Base-by-base conservation (phyloP, 192 early-diverging fungal genomes). In the Gigaspora rosea region DNA sequence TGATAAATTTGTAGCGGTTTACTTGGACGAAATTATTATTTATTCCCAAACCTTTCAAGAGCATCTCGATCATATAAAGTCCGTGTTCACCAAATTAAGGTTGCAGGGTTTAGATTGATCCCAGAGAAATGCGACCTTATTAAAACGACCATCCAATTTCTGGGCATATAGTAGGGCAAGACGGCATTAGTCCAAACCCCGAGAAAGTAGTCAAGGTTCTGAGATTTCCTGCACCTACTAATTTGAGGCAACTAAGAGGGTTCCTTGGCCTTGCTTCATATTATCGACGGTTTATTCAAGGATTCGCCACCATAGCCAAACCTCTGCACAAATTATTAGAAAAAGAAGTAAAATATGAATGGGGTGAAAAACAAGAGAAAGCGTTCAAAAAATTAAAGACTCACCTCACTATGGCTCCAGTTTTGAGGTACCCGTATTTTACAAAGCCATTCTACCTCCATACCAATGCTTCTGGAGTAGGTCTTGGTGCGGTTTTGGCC, bases 1-100 rank as follows among this genome's bases (percentile, higher is more conserved):
- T 33, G 78, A 68, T 63, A 56, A 79, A 50, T 59, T n/a, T 0
- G 75, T 77, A 62, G n/a, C 82, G 2, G 82, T 85, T 0, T 87
- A 86, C 62, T 35, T 87, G 0, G 86, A 87, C 72, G 80, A 87
- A 61, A 77, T 87, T 27, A 71, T 82, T 15, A 78, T 85, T 15
- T 87, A 76, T 52, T 77, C 68, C 15, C 1, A 56, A 13, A 65
- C 61, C 3, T 82, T 78, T 33, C 79, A 86, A 27, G 76, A 84
- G 7, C 82, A 84, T 62, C 12, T 86, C 0, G 12, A 78, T 48
- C 79, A 84, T n/a, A 41, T 80, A 0, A 0, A 3, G 1, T 1
- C 2, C 0, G 71, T 80, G 6, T 52, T 80, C 5, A 27, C 11
- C 0, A 63, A 16, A 12, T 63, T 1, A 22, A 10, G n/a, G 5